Evolutionary conservation across 768 basidiomycete genomes (phyloP).

Genomic region (Tricholoma sp.): DNA sequence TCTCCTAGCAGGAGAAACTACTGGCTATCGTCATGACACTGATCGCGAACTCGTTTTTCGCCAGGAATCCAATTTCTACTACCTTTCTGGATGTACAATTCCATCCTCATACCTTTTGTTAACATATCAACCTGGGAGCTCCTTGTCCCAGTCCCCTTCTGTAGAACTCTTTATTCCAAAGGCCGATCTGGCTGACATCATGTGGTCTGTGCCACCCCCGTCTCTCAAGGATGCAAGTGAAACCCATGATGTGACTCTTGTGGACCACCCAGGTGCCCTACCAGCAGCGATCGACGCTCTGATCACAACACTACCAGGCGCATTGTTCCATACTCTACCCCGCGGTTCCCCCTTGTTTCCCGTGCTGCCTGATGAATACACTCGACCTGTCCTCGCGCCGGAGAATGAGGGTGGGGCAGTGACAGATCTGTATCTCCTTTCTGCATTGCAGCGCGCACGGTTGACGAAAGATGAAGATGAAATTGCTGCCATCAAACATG

Average conservation of each 20-base stretch:
- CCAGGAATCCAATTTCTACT: constrained; percentile 84
- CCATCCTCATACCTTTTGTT: constrained; percentile 68
- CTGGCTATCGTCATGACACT: constrained; percentile 72
- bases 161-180: constrained; percentile 77
- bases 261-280: constrained; percentile 48
- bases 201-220: constrained; percentile 89
- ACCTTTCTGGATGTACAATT: constrained; percentile 75
- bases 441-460: constrained; percentile 77
- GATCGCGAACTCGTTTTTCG: constrained; percentile 73
- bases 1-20: constrained; percentile 59
- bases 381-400: constrained; percentile 28
- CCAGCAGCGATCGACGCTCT: constrained; percentile 39
- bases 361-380: constrained; percentile 36
- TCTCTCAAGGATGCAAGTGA: constrained; percentile 45
- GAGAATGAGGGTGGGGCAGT: constrained; percentile 30
- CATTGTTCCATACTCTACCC: constrained; percentile 65
- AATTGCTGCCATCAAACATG: constrained; percentile 68
- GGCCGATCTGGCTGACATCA: constrained; percentile 62
- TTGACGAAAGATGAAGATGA: constrained; percentile 75
- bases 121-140: constrained; percentile 46
- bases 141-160: constrained; percentile 34
- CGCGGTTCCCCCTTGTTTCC: constrained; percentile 49
- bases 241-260: constrained; percentile 55
- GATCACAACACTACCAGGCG: constrained; percentile 44
- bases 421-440: constrained; percentile 61